A percentile compares a stretch with the other conserved stretches of the same genome.
Conservation (phyloP, 495 filamentous ascomycete species). For the Aspergillus kassunensis region DNA sequence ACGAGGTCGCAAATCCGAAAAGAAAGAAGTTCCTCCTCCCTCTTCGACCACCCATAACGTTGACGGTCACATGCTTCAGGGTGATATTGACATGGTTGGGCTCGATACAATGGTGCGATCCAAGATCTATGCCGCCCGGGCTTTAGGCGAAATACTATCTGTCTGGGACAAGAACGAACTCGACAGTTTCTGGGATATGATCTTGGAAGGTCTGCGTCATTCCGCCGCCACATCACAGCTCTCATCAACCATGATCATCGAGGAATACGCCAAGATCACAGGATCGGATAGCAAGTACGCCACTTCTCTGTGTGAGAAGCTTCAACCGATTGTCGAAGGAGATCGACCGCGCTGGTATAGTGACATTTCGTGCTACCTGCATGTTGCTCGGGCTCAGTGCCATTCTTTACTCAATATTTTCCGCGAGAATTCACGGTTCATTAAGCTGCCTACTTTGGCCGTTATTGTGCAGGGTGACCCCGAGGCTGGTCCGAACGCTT, state of each 20-base stretch:
- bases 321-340: slow-evolving; percentile 71
- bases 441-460: slow-evolving; percentile 73
- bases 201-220: slow-evolving; percentile 63
- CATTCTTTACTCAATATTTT: slow-evolving; percentile 85
- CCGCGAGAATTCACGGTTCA: slow-evolving; percentile 67
- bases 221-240: slow-evolving; percentile 81
- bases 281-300: slow-evolving; percentile 44
- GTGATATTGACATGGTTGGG: slow-evolving; percentile 91
- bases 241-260: slow-evolving; percentile 74
- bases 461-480: slow-evolving; percentile 89
- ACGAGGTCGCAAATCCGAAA: slow-evolving; percentile 76
- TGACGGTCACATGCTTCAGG: slow-evolving; percentile 95
- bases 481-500: slow-evolving; percentile 84
- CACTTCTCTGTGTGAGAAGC: slow-evolving; percentile 50
- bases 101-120: slow-evolving; percentile 83
- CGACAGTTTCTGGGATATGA: slow-evolving; percentile 38
- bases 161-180: slow-evolving; percentile 44
- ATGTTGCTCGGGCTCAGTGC: slow-evolving; percentile 84
- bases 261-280: slow-evolving; percentile 68
- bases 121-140: slow-evolving; percentile 77
- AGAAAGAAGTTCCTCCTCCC: slow-evolving; percentile 68
- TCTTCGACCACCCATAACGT: slow-evolving; percentile 75
- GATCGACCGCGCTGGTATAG: slow-evolving; percentile 79
- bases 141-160: slow-evolving; percentile 59
- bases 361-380: slow-evolving; percentile 82